Evolutionary conservation across 2,329 filamentous ascomycete species (phyloP), one percentile per base, ranked within the genome.

Genomic region (Fusarium austroafricanum): DNA sequence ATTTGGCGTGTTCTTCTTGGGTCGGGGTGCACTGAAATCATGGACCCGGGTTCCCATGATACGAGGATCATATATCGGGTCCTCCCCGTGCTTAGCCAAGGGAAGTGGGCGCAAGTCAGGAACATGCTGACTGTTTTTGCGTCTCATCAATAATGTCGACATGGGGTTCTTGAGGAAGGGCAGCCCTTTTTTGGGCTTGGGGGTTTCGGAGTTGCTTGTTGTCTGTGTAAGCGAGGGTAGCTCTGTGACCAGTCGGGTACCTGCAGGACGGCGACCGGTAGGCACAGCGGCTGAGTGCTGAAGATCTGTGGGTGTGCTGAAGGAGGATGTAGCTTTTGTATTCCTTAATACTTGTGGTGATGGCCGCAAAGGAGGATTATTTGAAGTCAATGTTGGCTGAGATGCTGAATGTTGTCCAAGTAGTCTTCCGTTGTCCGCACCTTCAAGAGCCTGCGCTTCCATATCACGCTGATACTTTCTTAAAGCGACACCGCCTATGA

Each of bases 11-110:
- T 61, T 67, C 38, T 65, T 83, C 62, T 80, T 83, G 23, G 82
- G 82, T 49, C 87, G 80, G 2, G 88, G 88, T 0, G 86, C 87
- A 71, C 87, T 90, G 71, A 90, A 91, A 75, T 89, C 89, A 73
- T 91, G 89, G 49, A 90, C 84, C 45, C 83, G 82, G 10, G 86
- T 91, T 47, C 87, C 89, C 71, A 83, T 84, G 66, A 91, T 91
- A 11, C 87, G 83, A 18, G 88, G 88, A 70, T 90, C 88, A 69
- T 90, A 89, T 20, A 78, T 76, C 7, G 83, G 81, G 68, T 84
- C 83, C 15, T 83, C 81, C 0, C 75, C 69, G 10, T 76, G 74
- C 21, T 79, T 77, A 44, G 79, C 69, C 28, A 83, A 70, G 0
- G 83, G 80, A 21, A 83, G 70, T 2, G 82, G 79, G 2, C 74